These are phyloP conservation scores for Pyrenochaeta sp. DNA, from an alignment of 2,329 filamentous ascomycete genomes.

Conservation along the genomic window DNA sequence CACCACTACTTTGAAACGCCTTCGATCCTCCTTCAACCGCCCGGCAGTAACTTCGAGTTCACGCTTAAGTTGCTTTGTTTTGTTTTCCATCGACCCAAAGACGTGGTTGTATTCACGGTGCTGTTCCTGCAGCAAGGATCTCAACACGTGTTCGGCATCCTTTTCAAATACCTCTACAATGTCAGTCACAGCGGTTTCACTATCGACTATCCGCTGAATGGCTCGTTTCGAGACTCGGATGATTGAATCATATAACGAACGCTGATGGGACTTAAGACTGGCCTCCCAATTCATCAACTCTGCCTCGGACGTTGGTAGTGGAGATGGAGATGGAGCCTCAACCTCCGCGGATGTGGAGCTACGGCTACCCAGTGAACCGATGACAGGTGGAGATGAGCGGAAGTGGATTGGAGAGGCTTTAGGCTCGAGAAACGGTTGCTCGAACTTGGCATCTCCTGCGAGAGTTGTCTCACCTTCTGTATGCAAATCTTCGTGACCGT, in stretches of 20 bases:
- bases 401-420: constrained; percentile 18
- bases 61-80: constrained; percentile 27
- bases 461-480: constrained; percentile 19
- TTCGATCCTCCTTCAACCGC: constrained; percentile 15
- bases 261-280: constrained; percentile 49
- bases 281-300: constrained; percentile 50
- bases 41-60: constrained; percentile 21
- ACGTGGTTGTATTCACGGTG: constrained; percentile 43
- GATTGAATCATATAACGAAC: constrained; percentile 47
- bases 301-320: constrained; percentile 26
- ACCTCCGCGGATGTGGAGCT: constrained; percentile 36
- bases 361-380: constrained; percentile 31
- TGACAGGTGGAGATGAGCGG: constrained; percentile 30
- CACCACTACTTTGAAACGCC: constrained; percentile 5
- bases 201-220: constrained; percentile 55
- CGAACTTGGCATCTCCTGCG: constrained; percentile 4
- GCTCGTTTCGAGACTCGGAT: constrained; percentile 53
- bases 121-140: constrained; percentile 52
- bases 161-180: constrained; percentile 54
- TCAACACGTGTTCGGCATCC: constrained; percentile 54
- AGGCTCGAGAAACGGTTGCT: not conserved
- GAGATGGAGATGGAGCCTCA: constrained; percentile 22
- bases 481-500: constrained; percentile 3
- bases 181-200: constrained; percentile 54
- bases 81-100: constrained; percentile 27